Conservation (phyloP, 106 monocot genomes). For the Posidonia australis region DNA sequence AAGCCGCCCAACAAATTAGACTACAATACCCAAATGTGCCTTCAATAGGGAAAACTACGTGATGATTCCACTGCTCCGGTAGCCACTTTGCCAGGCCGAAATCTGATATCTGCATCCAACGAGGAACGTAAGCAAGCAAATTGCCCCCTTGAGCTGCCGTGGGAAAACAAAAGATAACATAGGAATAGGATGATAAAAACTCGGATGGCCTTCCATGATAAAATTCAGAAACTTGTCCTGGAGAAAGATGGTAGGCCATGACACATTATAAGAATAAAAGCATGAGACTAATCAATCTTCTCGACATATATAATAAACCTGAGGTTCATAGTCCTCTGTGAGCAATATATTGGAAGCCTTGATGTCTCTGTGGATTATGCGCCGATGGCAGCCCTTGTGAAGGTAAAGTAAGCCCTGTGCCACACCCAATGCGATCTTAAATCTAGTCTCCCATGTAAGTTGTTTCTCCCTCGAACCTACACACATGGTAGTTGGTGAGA, state of each 20-base stretch:
- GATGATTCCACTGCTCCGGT: slow-evolving; percentile 77
- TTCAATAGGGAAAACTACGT: slow-evolving; percentile 90
- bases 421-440: slow-evolving; percentile 71
- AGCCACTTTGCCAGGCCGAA: slow-evolving; percentile 99
- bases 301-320: slow-evolving; percentile 24
- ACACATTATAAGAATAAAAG: background rate
- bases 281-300: background rate
- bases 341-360: slow-evolving; percentile 95
- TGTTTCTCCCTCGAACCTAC: background rate
- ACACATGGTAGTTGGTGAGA: background rate
- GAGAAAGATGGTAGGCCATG: background rate
- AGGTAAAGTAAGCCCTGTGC: slow-evolving; percentile 90
- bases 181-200: background rate
- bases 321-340: slow-evolving; percentile 76
- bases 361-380: slow-evolving; percentile 95
- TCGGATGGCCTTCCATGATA: too few species aligned
- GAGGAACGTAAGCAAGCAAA: too few species aligned
- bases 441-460: slow-evolving; percentile 68
- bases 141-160: too few species aligned
- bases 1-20: background rate
- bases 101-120: slow-evolving; percentile 67
- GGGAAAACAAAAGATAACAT: too few species aligned
- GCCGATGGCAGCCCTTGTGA: slow-evolving; percentile 77
- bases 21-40: slow-evolving; percentile 77
- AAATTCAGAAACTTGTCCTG: background rate